phyloP scores from a whole-genome alignment of 2,329 filamentous ascomycete genomes.

The Conoideocrella luteorostrata region DNA sequence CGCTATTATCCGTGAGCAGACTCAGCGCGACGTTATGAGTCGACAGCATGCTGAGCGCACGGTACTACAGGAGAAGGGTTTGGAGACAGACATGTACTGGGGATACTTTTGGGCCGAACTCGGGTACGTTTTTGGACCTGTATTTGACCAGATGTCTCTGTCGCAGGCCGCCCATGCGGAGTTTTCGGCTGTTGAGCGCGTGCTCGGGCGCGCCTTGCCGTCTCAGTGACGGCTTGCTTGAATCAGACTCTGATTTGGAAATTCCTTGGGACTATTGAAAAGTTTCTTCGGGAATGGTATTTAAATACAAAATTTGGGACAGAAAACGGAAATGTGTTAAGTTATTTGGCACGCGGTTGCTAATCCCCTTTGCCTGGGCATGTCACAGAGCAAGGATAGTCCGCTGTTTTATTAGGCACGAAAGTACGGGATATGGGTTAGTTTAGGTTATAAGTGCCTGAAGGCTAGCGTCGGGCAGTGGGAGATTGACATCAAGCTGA shows the following conservation, averaged over 20 bases:
- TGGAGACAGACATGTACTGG: constrained; percentile 38
- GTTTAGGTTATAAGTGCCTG: too few species aligned
- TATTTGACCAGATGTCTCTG: constrained; percentile 44
- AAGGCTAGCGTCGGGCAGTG: neutral
- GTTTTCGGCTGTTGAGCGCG: constrained; percentile 41
- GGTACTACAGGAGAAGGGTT: constrained; percentile 25
- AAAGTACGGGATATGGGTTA: too few species aligned
- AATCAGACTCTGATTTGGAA: neutral
- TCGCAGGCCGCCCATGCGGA: constrained; percentile 39
- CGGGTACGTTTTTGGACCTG: constrained; percentile 30
- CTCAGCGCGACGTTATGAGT: constrained; percentile 31
- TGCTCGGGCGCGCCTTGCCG: constrained; percentile 37
- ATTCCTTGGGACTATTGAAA: neutral
- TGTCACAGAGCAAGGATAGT: too few species aligned
- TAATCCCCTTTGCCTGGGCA: too few species aligned
- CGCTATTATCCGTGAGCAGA: constrained; percentile 46
- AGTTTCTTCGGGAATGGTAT: too few species aligned
- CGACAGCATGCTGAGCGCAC: constrained; percentile 37
- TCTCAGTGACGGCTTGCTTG: neutral
- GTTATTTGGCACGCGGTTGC: too few species aligned
- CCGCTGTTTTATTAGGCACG: too few species aligned
- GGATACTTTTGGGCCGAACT: constrained; percentile 47
- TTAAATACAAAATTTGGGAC: too few species aligned
- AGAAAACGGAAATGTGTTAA: too few species aligned
- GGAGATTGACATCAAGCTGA: neutral